These are phyloP conservation scores for Termitomyces sp. DNA, from an alignment of 768 basidiomycete species.

Conservation along the genomic window DNA sequence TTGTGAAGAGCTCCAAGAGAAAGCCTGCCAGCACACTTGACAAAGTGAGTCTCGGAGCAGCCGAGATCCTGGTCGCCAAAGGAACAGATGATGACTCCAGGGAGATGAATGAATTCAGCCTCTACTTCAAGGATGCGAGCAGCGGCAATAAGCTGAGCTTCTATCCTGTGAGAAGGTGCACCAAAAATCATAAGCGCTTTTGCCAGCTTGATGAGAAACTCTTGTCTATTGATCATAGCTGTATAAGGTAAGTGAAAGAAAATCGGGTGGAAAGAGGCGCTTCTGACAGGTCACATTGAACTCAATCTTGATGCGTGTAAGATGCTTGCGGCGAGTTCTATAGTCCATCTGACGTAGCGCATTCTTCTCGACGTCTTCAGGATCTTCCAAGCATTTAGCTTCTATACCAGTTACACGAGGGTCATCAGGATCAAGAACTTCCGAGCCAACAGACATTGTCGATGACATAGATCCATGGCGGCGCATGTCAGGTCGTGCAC, in stretches of 20 bases:
- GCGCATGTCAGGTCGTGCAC: slow-evolving; percentile 22
- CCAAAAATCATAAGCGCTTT: slow-evolving; percentile 88
- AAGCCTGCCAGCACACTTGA: slow-evolving; percentile 72
- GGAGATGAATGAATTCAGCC: slow-evolving; percentile 87
- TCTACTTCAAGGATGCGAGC: slow-evolving; percentile 87
- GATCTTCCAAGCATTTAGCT: slow-evolving; percentile 46
- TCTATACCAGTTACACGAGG: slow-evolving; percentile 58
- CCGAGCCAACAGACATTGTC: slow-evolving; percentile 34
- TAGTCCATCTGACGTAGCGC: slow-evolving; percentile 62
- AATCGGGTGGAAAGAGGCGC: neutral
- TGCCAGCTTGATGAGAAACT: slow-evolving; percentile 82
- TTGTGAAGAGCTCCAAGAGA: slow-evolving; percentile 81
- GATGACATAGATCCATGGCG: slow-evolving; percentile 42
- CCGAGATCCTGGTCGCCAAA: slow-evolving; percentile 90
- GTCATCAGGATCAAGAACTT: slow-evolving; percentile 66
- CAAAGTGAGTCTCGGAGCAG: slow-evolving; percentile 83
- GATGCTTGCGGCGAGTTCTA: slow-evolving; percentile 57
- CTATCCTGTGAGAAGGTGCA: slow-evolving; percentile 90
- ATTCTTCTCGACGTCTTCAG: slow-evolving; percentile 57
- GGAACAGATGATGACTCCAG: slow-evolving; percentile 76
- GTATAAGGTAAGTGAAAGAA: slow-evolving; percentile 14
- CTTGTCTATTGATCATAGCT: slow-evolving; percentile 79
- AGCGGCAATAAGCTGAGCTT: slow-evolving; percentile 85
- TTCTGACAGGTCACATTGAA: slow-evolving; percentile 66
- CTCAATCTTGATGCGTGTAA: slow-evolving; percentile 60